These are phyloP conservation scores for Globisporangium orthogonon DNA, from an alignment of 352 stramenopile species.

Conservation along the genomic window DNA sequence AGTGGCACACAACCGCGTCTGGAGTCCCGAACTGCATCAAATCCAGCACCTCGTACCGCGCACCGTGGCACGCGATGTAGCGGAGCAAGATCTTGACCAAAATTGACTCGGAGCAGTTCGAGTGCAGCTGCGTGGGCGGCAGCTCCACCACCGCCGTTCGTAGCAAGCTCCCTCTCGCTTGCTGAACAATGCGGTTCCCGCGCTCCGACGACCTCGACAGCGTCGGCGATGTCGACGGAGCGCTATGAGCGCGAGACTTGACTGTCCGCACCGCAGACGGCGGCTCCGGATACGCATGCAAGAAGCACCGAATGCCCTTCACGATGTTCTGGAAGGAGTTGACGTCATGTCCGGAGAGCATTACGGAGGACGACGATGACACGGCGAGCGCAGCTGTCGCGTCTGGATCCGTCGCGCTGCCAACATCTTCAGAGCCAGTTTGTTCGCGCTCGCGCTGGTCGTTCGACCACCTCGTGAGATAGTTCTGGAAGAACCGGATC, in stretches of 20 bases:
- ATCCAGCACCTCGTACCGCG: slow-evolving; percentile 77
- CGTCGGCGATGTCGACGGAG: not conserved
- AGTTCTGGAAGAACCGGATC: slow-evolving; percentile 69
- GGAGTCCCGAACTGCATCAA: slow-evolving; percentile 82
- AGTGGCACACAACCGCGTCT: slow-evolving; percentile 77
- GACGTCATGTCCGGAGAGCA: slow-evolving; percentile 23
- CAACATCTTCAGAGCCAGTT: slow-evolving; percentile 4
- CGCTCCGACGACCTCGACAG: slow-evolving; percentile 1
- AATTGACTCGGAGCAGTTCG: slow-evolving; percentile 64
- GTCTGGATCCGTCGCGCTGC: slow-evolving; percentile 7
- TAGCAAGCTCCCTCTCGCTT: slow-evolving; percentile 38
- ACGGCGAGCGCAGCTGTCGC: slow-evolving; percentile 8
- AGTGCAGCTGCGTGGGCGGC: slow-evolving; percentile 51
- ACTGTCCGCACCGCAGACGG: not conserved
- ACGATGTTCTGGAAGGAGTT: slow-evolving; percentile 72
- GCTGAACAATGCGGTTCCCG: slow-evolving; percentile 10
- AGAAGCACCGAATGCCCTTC: slow-evolving; percentile 69
- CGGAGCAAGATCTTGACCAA: slow-evolving; percentile 73
- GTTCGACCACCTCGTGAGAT: slow-evolving; percentile 52
- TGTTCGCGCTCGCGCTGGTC: slow-evolving; percentile 21
- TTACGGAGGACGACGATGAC: slow-evolving; percentile 6
- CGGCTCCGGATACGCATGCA: slow-evolving; percentile 46
- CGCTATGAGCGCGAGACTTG: not conserved
- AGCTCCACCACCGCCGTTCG: slow-evolving; percentile 49
- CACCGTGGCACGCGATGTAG: slow-evolving; percentile 80